Base-by-base conservation (phyloP, 305 asterid species). In the Rubia peregrina region DNA sequence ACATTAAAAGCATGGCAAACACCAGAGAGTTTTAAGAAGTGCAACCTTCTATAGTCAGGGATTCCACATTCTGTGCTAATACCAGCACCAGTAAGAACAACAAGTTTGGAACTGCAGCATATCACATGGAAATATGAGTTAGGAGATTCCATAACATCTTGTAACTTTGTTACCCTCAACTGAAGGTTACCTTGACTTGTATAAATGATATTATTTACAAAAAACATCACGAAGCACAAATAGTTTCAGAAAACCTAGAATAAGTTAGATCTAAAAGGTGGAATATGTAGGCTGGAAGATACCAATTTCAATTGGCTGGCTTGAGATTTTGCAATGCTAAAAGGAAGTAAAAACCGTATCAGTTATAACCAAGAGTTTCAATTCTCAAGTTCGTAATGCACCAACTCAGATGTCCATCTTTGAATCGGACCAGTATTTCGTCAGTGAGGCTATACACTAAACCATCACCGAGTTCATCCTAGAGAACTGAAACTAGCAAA, bases 31-130 rank as follows among this genome's bases (percentile, higher is more conserved):
- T 33, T 68, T 53, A 36, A 68, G 36, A 72, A 71, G 74, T 51
- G 40, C 60, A 71, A 93, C 98, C 98, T 93, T 80, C 97, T 83
- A 81, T 93, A 93, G 79, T 93, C 98, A 70, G 98, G 98, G 84
- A 93, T 93, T 61, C 98, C 98, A 62, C 97, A 87, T 84, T 93
- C 98, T 61, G 98, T 93, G 87, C 98, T 93, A 70, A 93, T 89
- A 69, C 97, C 98, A 65, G 97, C 98, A 77, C 98, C 98, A 53
- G 97, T 88, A 85, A 93, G 81, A 75, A 93, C 81, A 77, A 93
- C 88, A 81, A 93, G 89, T 72, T 83, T 89, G 30, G 90, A 86
- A 78, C 98, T 93, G 92, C 80, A 82, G 75, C 69, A 33, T 60
- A 49, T 21, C 67, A 74, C 46, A 21, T 49, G 48, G 38, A 62